These are phyloP conservation scores for Zygosaccharomyces bailii DNA, from an alignment of 805 yeast genomes.

Conservation along the genomic window DNA sequence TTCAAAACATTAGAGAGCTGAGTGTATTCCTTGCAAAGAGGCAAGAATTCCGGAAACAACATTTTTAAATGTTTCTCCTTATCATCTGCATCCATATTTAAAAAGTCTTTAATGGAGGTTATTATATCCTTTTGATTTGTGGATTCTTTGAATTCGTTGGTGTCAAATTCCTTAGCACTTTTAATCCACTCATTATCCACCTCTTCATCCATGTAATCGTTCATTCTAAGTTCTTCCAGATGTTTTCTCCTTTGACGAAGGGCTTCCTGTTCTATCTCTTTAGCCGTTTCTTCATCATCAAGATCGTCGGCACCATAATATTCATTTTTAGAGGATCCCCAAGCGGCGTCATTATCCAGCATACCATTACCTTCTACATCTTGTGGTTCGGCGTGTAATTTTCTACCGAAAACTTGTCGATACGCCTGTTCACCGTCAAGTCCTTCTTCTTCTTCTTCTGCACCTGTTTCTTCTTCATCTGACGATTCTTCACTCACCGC, in stretches of 20 bases:
- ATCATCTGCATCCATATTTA: conserved; percentile 50
- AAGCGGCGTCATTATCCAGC: conserved; percentile 42
- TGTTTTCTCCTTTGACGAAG: conserved; percentile 78
- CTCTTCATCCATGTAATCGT: conserved; percentile 71
- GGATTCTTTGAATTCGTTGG: conserved; percentile 37
- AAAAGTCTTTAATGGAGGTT: conserved; percentile 43
- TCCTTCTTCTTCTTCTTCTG: conserved; percentile 32
- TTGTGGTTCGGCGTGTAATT: conserved; percentile 27
- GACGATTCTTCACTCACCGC: conserved; percentile 45
- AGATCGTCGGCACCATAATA: conserved; percentile 54
- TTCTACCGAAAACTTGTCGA: conserved; percentile 38
- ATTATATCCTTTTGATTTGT: conserved; percentile 32
- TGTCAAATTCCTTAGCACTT: conserved; percentile 47
- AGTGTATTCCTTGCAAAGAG: conserved; percentile 62
- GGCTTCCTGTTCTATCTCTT: conserved; percentile 83
- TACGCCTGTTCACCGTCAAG: conserved; percentile 39
- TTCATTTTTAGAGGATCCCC: conserved; percentile 45
- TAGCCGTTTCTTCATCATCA: conserved; percentile 67
- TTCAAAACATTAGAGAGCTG: conserved; percentile 43
- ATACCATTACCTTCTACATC: conserved; percentile 33
- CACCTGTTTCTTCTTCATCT: conserved; percentile 39
- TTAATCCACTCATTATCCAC: conserved; percentile 72
- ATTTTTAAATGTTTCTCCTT: conserved; percentile 52
- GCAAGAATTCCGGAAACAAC: conserved; percentile 79
- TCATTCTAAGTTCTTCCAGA: conserved; percentile 69